phyloP scores from a whole-genome alignment of 345 rosid genomes.

The Psidium friedrichsthalianum region DNA sequence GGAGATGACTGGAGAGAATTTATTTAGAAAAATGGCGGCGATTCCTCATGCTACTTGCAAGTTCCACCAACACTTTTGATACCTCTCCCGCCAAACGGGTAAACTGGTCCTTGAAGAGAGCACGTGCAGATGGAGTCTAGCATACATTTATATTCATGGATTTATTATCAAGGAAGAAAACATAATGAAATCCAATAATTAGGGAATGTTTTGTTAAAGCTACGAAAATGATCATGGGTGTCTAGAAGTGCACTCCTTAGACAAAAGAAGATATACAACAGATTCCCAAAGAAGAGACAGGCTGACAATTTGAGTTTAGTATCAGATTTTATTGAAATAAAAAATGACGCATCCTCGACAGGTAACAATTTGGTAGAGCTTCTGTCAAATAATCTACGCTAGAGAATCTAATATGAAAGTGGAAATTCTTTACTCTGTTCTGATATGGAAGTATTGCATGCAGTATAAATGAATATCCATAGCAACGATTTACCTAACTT shows the following conservation, averaged over 20 bases:
- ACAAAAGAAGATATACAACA: neutral
- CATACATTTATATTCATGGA: neutral
- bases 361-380: neutral
- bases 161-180: neutral
- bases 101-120: conserved; percentile 57
- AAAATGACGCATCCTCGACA: neutral
- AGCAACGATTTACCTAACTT: neutral
- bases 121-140: conserved; percentile 55
- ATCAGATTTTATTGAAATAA: neutral
- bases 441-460: neutral
- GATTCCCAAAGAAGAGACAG: neutral
- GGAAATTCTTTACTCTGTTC: neutral
- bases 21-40: conserved; percentile 57
- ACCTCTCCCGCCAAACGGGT: conserved; percentile 45
- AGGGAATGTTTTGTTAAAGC: neutral
- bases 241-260: neutral
- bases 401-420: neutral
- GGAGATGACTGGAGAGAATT: conserved; percentile 60
- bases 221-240: neutral
- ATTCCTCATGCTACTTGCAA: conserved; percentile 37
- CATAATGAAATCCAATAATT: neutral
- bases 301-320: neutral
- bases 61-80: conserved; percentile 42
- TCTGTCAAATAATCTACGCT: neutral
- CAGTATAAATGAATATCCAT: neutral